Evolutionary conservation across 495 filamentous ascomycete genomes (phyloP).

Genomic region (Neurospora cerealis): DNA sequence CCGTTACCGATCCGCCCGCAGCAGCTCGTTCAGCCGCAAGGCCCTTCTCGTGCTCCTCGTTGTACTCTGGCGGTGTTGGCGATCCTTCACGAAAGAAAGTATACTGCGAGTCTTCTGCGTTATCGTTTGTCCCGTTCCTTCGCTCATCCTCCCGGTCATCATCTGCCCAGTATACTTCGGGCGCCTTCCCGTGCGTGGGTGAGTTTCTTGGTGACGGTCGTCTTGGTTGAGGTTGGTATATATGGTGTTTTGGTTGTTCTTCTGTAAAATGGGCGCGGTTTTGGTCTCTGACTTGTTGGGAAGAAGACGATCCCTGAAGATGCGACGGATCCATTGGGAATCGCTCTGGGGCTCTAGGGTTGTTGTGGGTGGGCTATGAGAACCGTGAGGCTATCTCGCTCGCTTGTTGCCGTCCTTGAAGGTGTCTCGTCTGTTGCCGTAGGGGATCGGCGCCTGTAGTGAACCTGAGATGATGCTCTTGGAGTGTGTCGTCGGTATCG

Average conservation of each 20-base stretch:
- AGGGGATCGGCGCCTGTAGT: neutral
- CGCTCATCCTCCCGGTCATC: constrained; percentile 6
- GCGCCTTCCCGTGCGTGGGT: neutral
- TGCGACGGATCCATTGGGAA: constrained; percentile 11
- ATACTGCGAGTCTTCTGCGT: constrained; percentile 6
- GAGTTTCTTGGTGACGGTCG: neutral
- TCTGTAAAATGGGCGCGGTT: constrained; percentile 20
- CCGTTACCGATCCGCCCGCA: neutral
- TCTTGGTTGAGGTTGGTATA: constrained; percentile 1
- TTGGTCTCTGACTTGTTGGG: neutral
- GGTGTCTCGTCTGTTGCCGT: neutral
- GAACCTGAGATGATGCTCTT: neutral
- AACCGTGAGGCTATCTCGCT: constrained; percentile 16
- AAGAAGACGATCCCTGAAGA: constrained; percentile 15
- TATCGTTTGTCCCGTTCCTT: neutral
- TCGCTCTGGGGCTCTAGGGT: neutral
- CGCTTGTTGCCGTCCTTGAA: neutral
- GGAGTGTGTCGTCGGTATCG: neutral
- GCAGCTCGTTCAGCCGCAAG: neutral
- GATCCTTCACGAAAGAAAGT: constrained; percentile 31
- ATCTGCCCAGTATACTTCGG: constrained; percentile 25
- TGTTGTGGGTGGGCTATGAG: constrained; percentile 6
- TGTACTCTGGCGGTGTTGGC: constrained; percentile 18
- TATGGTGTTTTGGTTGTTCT: constrained; percentile 7
- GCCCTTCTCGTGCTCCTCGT: constrained; percentile 8